phyloP scores from a whole-genome alignment of 2,329 filamentous ascomycete genomes.

The Clonostachys byssicola region DNA sequence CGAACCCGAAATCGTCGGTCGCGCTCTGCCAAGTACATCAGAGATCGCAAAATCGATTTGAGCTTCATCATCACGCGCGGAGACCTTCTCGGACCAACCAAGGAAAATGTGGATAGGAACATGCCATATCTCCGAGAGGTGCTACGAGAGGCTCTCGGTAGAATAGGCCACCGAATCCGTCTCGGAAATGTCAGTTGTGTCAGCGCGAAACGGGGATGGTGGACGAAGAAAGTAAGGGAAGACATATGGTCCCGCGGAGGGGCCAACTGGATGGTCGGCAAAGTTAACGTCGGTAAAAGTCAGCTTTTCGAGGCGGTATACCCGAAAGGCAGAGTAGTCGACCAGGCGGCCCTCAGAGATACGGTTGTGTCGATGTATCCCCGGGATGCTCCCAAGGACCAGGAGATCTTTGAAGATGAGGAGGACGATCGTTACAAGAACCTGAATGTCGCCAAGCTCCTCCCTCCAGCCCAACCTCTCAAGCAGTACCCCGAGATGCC shows the following conservation, averaged over 20 bases:
- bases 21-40: constrained; percentile 58
- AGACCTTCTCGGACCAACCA: constrained; percentile 79
- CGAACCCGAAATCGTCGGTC: constrained; percentile 79
- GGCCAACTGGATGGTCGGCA: constrained; percentile 94
- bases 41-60: constrained; percentile 68
- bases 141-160: constrained; percentile 71
- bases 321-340: constrained; percentile 63
- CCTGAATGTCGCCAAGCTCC: constrained; percentile 47
- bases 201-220: constrained; percentile 83
- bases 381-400: constrained; percentile 6
- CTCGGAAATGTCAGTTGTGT: constrained; percentile 85
- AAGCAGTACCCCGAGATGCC: constrained; percentile 80
- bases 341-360: neutral
- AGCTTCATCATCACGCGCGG: constrained; percentile 89
- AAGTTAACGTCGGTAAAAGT: constrained; percentile 96
- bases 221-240: constrained; percentile 82
- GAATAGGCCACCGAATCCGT: constrained; percentile 64
- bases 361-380: neutral
- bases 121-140: constrained; percentile 82
- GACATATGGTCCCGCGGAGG: constrained; percentile 81
- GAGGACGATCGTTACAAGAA: constrained; percentile 6
- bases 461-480: constrained; percentile 73
- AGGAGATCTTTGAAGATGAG: constrained; percentile 18
- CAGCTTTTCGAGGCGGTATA: constrained; percentile 84
- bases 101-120: constrained; percentile 77